These are phyloP conservation scores for Pyrenophora seminiperda DNA, from an alignment of 2,329 filamentous ascomycete species.

Conservation along the genomic window DNA sequence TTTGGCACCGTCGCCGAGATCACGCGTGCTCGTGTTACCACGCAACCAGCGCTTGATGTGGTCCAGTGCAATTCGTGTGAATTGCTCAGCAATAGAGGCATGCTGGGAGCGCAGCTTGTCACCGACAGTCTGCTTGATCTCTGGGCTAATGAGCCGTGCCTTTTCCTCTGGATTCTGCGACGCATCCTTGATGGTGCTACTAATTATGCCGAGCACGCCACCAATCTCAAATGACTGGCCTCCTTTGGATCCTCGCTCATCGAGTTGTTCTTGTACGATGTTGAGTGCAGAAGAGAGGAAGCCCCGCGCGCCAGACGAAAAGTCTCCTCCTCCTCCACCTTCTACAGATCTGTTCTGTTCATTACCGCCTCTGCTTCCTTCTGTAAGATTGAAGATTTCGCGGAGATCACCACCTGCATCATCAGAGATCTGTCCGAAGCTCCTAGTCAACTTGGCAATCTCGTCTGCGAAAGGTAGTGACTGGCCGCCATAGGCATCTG, in stretches of 20 bases:
- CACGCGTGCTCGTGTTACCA: constrained; percentile 38
- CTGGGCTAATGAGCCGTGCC: constrained; percentile 38
- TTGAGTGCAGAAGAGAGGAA: constrained; percentile 36
- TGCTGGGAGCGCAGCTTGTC: constrained; percentile 37
- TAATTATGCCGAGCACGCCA: constrained; percentile 34
- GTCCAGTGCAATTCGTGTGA: constrained; percentile 36
- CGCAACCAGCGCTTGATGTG: constrained; percentile 42
- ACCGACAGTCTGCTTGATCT: constrained; percentile 37
- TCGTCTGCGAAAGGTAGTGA: constrained; percentile 39
- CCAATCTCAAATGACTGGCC: constrained; percentile 31
- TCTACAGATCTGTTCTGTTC: constrained; percentile 20
- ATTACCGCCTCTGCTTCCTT: constrained; percentile 18
- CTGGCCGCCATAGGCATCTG: constrained; percentile 36
- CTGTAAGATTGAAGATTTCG: constrained; percentile 36
- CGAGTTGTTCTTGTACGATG: constrained; percentile 33
- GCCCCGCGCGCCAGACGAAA: constrained; percentile 26
- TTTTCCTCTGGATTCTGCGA: constrained; percentile 38
- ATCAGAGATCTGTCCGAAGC: constrained; percentile 36
- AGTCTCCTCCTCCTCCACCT: constrained; percentile 11
- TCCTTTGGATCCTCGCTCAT: constrained; percentile 19
- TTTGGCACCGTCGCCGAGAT: constrained; percentile 38
- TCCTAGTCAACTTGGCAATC: constrained; percentile 36
- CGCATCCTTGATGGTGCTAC: constrained; percentile 35
- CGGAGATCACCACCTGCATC: constrained; percentile 35
- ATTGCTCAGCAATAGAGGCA: constrained; percentile 36